Percentiles rank a stretch among this genome's conserved stretches.
These are phyloP conservation scores for Tricholoma bakamatsutake DNA, from an alignment of 768 basidiomycete species.

Conservation along the genomic window DNA sequence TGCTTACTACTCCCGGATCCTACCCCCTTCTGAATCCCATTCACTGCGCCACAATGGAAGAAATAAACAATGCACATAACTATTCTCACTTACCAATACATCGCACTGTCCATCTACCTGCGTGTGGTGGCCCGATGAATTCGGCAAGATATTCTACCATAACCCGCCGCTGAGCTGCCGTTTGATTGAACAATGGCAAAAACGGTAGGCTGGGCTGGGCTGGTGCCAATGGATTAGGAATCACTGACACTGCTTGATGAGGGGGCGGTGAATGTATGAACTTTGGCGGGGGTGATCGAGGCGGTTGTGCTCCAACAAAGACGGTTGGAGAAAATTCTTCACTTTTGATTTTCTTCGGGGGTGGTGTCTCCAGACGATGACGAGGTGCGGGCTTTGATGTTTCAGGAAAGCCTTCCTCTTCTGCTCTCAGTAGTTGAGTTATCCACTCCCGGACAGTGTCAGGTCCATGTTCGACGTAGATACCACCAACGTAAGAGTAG, in stretches of 20 bases:
- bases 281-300: constrained; percentile 17
- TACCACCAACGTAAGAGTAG: constrained; percentile 62
- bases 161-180: constrained; percentile 59
- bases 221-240: constrained; percentile 54
- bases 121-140: constrained; percentile 62
- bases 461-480: constrained; percentile 51
- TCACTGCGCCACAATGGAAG: constrained; percentile 38
- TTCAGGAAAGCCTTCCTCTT: constrained; percentile 1
- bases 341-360: constrained; percentile 38
- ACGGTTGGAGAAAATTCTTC: constrained; percentile 27
- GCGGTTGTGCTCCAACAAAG: constrained; percentile 30
- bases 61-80: not conserved
- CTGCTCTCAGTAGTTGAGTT: constrained; percentile 27
- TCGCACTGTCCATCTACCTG: constrained; percentile 58
- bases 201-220: constrained; percentile 62
- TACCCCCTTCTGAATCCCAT: constrained; percentile 61
- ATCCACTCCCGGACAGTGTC: constrained; percentile 53
- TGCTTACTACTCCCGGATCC: constrained; percentile 70
- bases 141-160: constrained; percentile 53
- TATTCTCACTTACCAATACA: constrained; percentile 54
- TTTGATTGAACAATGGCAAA: constrained; percentile 71
- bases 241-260: constrained; percentile 13
- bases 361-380: constrained; percentile 22
- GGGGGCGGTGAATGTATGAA: constrained; percentile 11
- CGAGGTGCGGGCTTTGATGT: not conserved